Base-by-base conservation (phyloP, 768 basidiomycete species). In the Hypholoma fasciculare region DNA sequence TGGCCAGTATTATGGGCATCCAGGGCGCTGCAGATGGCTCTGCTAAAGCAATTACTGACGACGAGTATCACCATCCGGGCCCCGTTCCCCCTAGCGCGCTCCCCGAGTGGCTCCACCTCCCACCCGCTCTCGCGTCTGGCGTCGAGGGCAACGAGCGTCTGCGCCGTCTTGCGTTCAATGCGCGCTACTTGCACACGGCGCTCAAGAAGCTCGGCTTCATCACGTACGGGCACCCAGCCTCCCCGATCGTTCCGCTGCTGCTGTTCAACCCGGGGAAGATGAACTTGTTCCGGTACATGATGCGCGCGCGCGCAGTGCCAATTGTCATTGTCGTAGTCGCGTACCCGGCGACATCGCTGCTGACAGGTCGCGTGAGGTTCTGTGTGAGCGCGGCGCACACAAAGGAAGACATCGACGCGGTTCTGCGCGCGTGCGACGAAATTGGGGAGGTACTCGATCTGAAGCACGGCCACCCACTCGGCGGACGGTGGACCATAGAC, bases 1-100 rank as follows among this genome's bases (percentile, higher is more conserved):
- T 96, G 92, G 91, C 89, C 0, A 94, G 92, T 62, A 98, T 99
- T 76, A 98, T 98, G 95, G 96, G 96, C 27, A 73, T 94, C 59
- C 44, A 46, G 16, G n/a, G 69, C 82, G 13, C n/a, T 73, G 1
- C 62, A 11, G 44, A 46, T 5, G 44, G 23, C 11, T 6, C 78
- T 7, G 66, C 72, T n/a, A 62, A 67, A 73, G 48, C 69, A 72
- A 5, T 39, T 47, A 8, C n/a, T 36, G 12, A 49, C 44, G 39
- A 19, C 19, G 2, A 70, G 36, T 71, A 76, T 47, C 58, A 67
- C 11, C 81, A 90, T 62, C 88, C 87, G 2, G 92, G 93, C 42
- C 89, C 87, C 16, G 90, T 85, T 0, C 82, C 90, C 2, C 71
- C 81, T 3, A 74, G 81, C 1, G 72, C 82, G 8, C 73, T 98